Conservation (phyloP, 2,329 filamentous ascomycete species). For the Botrytis paeoniae region DNA sequence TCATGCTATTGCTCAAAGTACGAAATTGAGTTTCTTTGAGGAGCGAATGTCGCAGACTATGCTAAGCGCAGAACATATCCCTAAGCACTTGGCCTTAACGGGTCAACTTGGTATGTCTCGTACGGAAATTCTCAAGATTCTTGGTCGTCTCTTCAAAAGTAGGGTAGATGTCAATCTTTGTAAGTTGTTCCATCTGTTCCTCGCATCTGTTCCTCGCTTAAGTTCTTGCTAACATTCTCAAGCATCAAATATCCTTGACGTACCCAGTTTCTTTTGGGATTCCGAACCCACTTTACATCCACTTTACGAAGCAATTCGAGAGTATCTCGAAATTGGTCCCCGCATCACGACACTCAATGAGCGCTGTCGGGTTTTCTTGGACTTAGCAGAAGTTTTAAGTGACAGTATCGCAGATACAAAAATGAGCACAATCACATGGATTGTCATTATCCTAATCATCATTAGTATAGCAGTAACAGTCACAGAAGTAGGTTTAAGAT, state of each 20-base stretch:
- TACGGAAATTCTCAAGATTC: constrained; percentile 86
- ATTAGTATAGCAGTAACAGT: constrained; percentile 89
- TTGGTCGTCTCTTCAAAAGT: constrained; percentile 87
- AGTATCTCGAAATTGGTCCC: constrained; percentile 96
- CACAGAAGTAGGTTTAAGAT: constrained; percentile 82
- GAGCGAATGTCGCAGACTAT: constrained; percentile 95
- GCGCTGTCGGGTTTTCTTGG: constrained; percentile 91
- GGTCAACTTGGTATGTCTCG: constrained; percentile 88
- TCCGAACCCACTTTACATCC: constrained; percentile 92
- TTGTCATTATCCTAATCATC: constrained; percentile 90
- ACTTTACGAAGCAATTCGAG: constrained; percentile 88
- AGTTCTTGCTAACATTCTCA: constrained; percentile 25
- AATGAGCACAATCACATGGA: constrained; percentile 97
- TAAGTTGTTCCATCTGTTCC: constrained; percentile 50
- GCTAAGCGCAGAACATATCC: constrained; percentile 87
- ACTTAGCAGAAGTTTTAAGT: constrained; percentile 90
- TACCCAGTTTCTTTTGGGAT: constrained; percentile 98
- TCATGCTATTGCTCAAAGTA: constrained; percentile 95
- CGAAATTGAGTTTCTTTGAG: constrained; percentile 93
- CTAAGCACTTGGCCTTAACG: constrained; percentile 82
- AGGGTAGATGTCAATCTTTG: constrained; percentile 96
- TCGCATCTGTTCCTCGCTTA: neutral
- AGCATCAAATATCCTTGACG: constrained; percentile 95
- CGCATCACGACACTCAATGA: constrained; percentile 97
- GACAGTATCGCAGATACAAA: constrained; percentile 91